These are phyloP conservation scores for Cylindricascospora bacillispora DNA, from an alignment of 1,139 yeast genomes.

Conservation along the genomic window DNA sequence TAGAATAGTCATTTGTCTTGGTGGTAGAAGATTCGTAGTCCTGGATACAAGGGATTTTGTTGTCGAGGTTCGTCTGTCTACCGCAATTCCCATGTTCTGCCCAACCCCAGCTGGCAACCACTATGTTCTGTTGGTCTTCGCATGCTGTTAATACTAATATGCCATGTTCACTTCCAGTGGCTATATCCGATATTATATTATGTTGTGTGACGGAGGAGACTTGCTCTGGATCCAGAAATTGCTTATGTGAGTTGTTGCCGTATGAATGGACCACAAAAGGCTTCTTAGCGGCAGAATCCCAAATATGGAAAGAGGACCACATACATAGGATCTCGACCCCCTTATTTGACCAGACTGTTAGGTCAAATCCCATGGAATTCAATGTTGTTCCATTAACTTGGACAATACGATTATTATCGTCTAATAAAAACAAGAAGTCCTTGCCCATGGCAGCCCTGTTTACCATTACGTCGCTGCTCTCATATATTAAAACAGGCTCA, in stretches of 20 bases:
- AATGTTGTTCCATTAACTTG: constrained; percentile 22
- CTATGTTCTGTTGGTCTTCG: constrained; percentile 13
- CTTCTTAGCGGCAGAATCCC: constrained; percentile 7
- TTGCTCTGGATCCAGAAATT: constrained; percentile 27
- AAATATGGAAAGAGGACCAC: constrained; percentile 72
- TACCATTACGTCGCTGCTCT: constrained; percentile 4
- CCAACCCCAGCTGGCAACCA: constrained; percentile 87
- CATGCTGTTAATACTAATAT: constrained; percentile 28
- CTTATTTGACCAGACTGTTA: constrained; percentile 40
- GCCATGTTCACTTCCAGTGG: constrained; percentile 85
- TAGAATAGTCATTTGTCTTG: constrained; percentile 14
- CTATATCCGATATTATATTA: constrained; percentile 16
- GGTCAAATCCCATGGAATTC: constrained; percentile 6
- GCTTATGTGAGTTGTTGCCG: constrained; percentile 76
- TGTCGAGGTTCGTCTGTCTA: neutral
- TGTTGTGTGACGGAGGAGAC: no score
- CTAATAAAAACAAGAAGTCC: constrained; percentile 13
- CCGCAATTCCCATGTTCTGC: constrained; percentile 99
- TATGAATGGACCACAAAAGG: constrained; percentile 34
- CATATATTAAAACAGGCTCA: constrained; percentile 16
- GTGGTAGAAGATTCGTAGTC: no score
- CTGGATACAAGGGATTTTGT: no score
- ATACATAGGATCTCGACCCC: constrained; percentile 34
- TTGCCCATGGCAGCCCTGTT: constrained; percentile 21
- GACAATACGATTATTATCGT: constrained; percentile 8